phyloP scores from a whole-genome alignment of 768 basidiomycete genomes.

The Boletus tomentosulus region DNA sequence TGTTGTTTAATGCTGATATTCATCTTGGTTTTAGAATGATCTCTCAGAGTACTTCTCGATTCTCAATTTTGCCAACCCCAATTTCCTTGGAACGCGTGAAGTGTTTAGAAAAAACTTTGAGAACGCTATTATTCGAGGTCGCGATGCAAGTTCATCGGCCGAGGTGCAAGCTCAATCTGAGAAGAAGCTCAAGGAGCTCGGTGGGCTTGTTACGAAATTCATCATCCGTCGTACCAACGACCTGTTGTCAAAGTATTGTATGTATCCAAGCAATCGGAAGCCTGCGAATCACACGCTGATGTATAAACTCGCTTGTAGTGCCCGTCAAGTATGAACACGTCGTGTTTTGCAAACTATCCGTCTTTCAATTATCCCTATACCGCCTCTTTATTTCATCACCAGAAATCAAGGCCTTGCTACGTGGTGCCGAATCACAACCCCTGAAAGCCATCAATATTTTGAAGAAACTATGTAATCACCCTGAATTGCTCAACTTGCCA shows the following conservation, averaged over 20 bases:
- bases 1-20: neutral
- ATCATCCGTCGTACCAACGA: conserved; percentile 95
- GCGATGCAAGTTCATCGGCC: conserved; percentile 83
- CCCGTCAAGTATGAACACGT: conserved; percentile 99
- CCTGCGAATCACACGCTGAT: neutral
- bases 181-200: conserved; percentile 88
- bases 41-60: conserved; percentile 93
- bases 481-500: conserved; percentile 83
- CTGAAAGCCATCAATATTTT: conserved; percentile 92
- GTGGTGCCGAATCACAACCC: conserved; percentile 88
- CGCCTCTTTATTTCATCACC: conserved; percentile 89
- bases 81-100: conserved; percentile 80
- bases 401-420: conserved; percentile 84
- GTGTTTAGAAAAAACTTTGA: conserved; percentile 97
- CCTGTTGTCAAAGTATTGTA: conserved; percentile 89
- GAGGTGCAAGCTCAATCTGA: conserved; percentile 76
- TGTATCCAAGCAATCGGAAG: conserved; percentile 30
- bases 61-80: conserved; percentile 89
- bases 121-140: conserved; percentile 83
- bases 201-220: conserved; percentile 83
- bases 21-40: conserved; percentile 61
- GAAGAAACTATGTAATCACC: conserved; percentile 95
- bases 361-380: conserved; percentile 82
- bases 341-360: conserved; percentile 84
- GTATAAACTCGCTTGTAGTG: conserved; percentile 45